Percentiles rank a stretch among this genome's conserved stretches.
These are phyloP conservation scores for Colletotrichum filicis DNA, from an alignment of 2,329 filamentous ascomycete species.

Conservation along the genomic window DNA sequence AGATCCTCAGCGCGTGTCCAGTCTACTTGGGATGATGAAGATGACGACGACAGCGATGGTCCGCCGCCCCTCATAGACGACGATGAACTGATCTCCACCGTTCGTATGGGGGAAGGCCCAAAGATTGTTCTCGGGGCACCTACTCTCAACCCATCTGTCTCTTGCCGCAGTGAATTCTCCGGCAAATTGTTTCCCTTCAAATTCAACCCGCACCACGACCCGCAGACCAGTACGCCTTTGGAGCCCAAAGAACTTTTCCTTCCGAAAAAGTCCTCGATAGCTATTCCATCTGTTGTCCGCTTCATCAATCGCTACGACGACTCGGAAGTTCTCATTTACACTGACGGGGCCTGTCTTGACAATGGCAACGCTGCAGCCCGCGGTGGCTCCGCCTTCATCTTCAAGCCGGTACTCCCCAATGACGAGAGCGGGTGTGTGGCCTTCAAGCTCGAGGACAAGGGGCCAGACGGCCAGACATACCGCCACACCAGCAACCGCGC, in stretches of 20 bases:
- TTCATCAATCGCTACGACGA: slow-evolving; percentile 46
- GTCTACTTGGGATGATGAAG: not conserved
- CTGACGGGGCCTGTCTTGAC: slow-evolving; percentile 57
- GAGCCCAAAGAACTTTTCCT: too few relatives aligned
- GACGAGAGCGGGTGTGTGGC: slow-evolving; percentile 35
- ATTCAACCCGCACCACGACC: too few relatives aligned
- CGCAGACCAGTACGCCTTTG: too few relatives aligned
- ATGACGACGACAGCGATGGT: not conserved
- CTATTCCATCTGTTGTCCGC: slow-evolving; percentile 31
- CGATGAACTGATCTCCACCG: too few relatives aligned
- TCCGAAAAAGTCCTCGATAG: too few relatives aligned
- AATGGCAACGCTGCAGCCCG: slow-evolving; percentile 51
- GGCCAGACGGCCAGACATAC: slow-evolving; percentile 50
- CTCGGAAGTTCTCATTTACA: slow-evolving; percentile 51
- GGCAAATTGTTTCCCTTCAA: too few relatives aligned
- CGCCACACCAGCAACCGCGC: slow-evolving; percentile 63
- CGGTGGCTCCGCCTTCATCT: slow-evolving; percentile 54
- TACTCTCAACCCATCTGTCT: too few relatives aligned
- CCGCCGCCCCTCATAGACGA: not conserved
- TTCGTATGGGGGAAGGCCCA: too few relatives aligned
- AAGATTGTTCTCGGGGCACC: too few relatives aligned
- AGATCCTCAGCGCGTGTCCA: not conserved
- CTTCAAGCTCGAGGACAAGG: slow-evolving; percentile 53
- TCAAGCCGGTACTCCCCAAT: slow-evolving; percentile 28
- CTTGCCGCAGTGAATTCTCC: too few relatives aligned